Base-by-base conservation (phyloP, 1,284 basidiomycete genomes). In the Ceratobasidium sp. region DNA sequence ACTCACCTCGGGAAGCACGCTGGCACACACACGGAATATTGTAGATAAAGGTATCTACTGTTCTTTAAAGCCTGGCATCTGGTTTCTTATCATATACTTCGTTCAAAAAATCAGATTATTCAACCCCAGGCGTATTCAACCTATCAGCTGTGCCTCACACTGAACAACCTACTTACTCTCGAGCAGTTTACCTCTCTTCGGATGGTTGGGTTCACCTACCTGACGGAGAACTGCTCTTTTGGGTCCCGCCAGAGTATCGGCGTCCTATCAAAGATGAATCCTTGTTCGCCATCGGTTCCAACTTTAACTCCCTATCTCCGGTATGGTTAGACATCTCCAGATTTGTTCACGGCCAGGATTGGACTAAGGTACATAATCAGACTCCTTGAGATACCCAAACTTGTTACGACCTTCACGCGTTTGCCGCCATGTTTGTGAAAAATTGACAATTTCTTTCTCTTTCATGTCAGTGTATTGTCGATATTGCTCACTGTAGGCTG, bases 201-300 rank as follows among this genome's bases (percentile, higher is more conserved):
- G 10, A 57, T 26, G 69, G 56, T n/a, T 71, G 69, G 69, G 54
- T 56, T 3, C 6, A 23, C 23, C 5, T 9, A 5, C 0, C 1
- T 10, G 10, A 38, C 26, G 52, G 40, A 10, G 13, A 52, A 23
- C 52, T 57, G 1, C 56, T 71, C 15, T 56, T 71, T 2, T 71
- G 69, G 69, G 6, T 71, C 5, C 69, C 69, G 20, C 40, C 52
- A 3, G 42, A 74, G 10, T 74, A 74, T 64, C 57, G 59, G 4
- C 57, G 59, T 10, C 13, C 26, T 17, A 15, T 15, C 3, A 20
- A 10, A 7, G 56, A 50, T 38, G 38, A 26, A 13, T 46, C 59
- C 0, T 13, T 62, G n/a, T 40, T 56, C 6, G 3, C 20, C 10
- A 74, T 74, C 23, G 2, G 13, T 9, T 46, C 42, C 5, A 28